Evolutionary conservation across 768 basidiomycete species (phyloP).

Genomic region (Chlorophyllum brunneum): DNA sequence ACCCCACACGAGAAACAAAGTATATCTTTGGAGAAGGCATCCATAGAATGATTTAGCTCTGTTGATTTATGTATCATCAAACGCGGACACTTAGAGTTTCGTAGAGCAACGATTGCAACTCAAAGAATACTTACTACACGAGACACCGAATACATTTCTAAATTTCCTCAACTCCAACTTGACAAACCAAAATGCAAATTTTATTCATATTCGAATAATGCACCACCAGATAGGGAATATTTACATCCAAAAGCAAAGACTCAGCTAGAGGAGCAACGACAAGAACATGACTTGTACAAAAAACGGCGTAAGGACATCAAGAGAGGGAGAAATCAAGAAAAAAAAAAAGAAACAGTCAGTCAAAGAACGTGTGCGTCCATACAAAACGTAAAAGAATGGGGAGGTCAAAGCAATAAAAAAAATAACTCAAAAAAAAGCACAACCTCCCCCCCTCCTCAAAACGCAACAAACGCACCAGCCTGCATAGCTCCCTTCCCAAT

Average conservation of each 20-base stretch:
- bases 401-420: not conserved
- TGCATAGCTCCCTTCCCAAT: constrained; percentile 40
- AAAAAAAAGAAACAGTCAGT: not conserved
- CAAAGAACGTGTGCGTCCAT: constrained; percentile 1
- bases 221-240: not conserved
- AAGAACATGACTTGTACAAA: too few relatives aligned
- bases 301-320: too few relatives aligned
- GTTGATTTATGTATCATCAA: too few relatives aligned
- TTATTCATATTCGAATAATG: not conserved
- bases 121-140: too few relatives aligned
- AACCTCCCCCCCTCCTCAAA: not conserved
- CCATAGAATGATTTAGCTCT: too few relatives aligned
- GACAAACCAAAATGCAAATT: not conserved
- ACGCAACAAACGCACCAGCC: constrained; percentile 33
- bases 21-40: too few relatives aligned
- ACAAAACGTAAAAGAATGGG: not conserved
- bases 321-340: too few relatives aligned
- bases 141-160: constrained; percentile 24
- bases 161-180: not conserved
- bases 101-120: too few relatives aligned
- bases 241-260: constrained; percentile 2
- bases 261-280: too few relatives aligned
- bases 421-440: not conserved
- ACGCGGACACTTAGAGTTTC: too few relatives aligned
- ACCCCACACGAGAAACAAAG: too few relatives aligned